Base-by-base conservation (phyloP, 2,329 filamentous ascomycete species). In the Diaporthe citriasiana region DNA sequence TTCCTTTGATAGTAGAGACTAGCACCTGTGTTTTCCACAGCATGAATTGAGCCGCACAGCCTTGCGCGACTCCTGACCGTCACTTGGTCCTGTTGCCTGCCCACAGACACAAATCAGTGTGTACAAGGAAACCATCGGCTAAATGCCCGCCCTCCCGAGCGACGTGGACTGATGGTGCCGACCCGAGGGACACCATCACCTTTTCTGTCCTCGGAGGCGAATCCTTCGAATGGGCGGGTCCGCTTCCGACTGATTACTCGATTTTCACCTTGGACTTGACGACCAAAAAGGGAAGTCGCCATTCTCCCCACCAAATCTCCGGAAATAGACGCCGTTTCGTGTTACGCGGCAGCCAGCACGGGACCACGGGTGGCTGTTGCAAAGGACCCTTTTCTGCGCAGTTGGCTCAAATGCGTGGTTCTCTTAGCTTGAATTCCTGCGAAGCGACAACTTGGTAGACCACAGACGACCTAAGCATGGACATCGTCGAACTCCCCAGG, bases 401-500 rank as follows among this genome's bases (percentile, higher is more conserved):
- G 25, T 33, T 19, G 42, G 13, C 40, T 30, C 19, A 19, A 13
- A 65, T n/a, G 42, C n/a, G 27, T 27, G 8, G 19, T 15, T 50
- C 12, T 33, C 40, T 22, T 15, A 35, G 27, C 19, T 47, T 50
- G 2, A 33, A 13, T 15, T 9, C 5, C 40, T 65, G 6, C 27
- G 42, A 47, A 47, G 27, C 15, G 25, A 22, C 22, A n/a, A n/a
- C 10, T 47, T 12, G 33, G 6, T 4, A 56, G 7, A 35, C 30
- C 19, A 13, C 19, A 56, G 53, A 56, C 30, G 7, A n/a, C 22
- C 19, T 25, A 13, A 30, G 1, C 45, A 82, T 81, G 80, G 81
- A 84, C 74, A 81, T 88, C 40, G 82, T 82, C 13, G 81, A 84
- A 22, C 82, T 92, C 51, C 90, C 90, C n/a, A 85, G 86, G 77